These are phyloP conservation scores for Alternaria tenuissima DNA, from an alignment of 2,329 filamentous ascomycete genomes.

Conservation along the genomic window DNA sequence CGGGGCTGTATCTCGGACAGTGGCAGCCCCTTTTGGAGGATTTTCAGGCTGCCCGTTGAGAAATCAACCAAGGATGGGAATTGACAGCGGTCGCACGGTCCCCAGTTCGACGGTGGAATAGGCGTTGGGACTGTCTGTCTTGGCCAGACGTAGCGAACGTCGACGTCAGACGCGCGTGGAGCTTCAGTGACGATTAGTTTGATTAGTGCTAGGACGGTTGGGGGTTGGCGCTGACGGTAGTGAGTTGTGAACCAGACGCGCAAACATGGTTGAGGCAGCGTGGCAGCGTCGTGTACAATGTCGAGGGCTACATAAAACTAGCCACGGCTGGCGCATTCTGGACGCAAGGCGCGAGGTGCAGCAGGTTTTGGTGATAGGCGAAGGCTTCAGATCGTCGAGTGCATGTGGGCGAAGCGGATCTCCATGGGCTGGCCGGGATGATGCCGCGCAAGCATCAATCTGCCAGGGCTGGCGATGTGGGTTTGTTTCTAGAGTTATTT, in stretches of 20 bases:
- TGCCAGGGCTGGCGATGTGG: slow-evolving; percentile 1
- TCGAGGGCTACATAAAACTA: background rate
- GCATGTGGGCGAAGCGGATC: slow-evolving; percentile 17
- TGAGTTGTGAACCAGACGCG: background rate
- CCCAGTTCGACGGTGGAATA: slow-evolving; percentile 23
- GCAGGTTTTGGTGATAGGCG: slow-evolving; percentile 10
- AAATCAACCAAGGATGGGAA: slow-evolving; percentile 23
- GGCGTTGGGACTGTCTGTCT: slow-evolving; percentile 21
- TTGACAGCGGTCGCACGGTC: slow-evolving; percentile 34
- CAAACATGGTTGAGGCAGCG: slow-evolving; percentile 3
- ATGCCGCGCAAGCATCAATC: slow-evolving; percentile 17
- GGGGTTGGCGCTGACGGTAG: slow-evolving; percentile 20
- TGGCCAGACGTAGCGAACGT: slow-evolving; percentile 29
- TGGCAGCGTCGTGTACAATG: background rate
- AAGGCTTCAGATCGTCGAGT: slow-evolving; percentile 9
- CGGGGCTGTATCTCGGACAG: slow-evolving; percentile 22
- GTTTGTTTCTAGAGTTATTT: background rate
- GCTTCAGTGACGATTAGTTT: slow-evolving; percentile 18
- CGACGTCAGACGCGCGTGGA: slow-evolving; percentile 39
- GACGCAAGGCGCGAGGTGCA: slow-evolving; percentile 5
- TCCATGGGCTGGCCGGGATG: slow-evolving; percentile 19
- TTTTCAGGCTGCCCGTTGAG: slow-evolving; percentile 35
- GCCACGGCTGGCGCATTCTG: background rate
- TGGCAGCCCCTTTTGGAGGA: slow-evolving; percentile 22
- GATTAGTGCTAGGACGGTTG: slow-evolving; percentile 3